A percentile compares a stretch with the other conserved stretches of the same genome.
These are phyloP conservation scores for Leccinum variicolor DNA, from an alignment of 768 basidiomycete genomes.

Conservation along the genomic window DNA sequence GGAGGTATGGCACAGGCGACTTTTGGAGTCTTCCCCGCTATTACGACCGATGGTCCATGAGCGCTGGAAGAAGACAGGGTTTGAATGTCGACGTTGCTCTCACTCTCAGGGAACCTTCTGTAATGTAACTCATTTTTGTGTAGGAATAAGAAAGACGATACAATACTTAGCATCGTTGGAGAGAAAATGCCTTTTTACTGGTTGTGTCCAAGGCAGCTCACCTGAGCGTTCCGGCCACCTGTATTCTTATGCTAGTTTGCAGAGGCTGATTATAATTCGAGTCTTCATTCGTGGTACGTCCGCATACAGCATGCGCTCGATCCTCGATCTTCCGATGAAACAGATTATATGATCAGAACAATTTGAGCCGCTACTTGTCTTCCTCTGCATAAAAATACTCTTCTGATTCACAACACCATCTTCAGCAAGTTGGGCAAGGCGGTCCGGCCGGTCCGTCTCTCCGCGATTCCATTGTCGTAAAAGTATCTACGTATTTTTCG, in stretches of 20 bases:
- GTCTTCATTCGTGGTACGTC: too few relatives aligned
- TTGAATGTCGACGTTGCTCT: neutral
- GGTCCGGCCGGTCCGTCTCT: too few relatives aligned
- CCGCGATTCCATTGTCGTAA: too few relatives aligned
- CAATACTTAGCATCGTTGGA: neutral
- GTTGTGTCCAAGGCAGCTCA: neutral
- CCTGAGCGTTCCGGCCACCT: too few relatives aligned
- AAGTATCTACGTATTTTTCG: too few relatives aligned
- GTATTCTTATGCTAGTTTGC: neutral
- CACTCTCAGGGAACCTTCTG: neutral
- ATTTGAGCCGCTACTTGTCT: too few relatives aligned
- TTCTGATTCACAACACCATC: too few relatives aligned
- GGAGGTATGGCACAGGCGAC: neutral
- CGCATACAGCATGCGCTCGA: neutral
- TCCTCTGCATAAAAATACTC: too few relatives aligned
- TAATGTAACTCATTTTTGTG: neutral
- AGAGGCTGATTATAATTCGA: neutral
- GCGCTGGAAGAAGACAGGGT: neutral
- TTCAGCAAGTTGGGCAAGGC: too few relatives aligned
- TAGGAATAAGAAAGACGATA: neutral
- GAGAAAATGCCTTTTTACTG: neutral
- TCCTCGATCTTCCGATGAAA: neutral
- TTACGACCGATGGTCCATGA: neutral
- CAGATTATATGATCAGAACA: neutral
- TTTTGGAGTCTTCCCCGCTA: constrained; percentile 1